Evolutionary conservation across 2,329 filamentous ascomycete genomes (phyloP).

Genomic region (Lomentospora prolificans): DNA sequence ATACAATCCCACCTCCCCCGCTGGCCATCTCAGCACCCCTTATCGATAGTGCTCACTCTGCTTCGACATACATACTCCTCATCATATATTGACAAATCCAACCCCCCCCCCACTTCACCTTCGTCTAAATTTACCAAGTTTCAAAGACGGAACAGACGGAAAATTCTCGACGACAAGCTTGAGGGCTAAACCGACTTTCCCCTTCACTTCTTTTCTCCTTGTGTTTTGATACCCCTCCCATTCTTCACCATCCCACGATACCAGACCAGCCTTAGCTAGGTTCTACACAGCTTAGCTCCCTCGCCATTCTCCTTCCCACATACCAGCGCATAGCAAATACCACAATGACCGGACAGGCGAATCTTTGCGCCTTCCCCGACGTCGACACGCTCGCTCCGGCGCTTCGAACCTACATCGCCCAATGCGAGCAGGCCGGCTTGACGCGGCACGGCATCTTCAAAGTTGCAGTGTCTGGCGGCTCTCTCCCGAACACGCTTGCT

Average conservation of each 20-base stretch:
- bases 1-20: background rate
- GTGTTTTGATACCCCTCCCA: background rate
- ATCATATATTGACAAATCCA: background rate
- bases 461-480: slow-evolving; percentile 86
- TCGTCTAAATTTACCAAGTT: background rate
- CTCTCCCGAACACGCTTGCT: slow-evolving; percentile 78
- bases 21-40: background rate
- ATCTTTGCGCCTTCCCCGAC: slow-evolving; percentile 72
- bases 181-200: background rate
- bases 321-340: slow-evolving; percentile 5
- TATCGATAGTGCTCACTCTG: background rate
- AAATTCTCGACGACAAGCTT: background rate
- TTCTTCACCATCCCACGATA: no score
- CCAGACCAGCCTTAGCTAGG: background rate
- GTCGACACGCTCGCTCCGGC: slow-evolving; percentile 61
- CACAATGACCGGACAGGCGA: slow-evolving; percentile 49
- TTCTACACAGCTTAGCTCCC: background rate
- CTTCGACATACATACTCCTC: background rate
- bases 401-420: slow-evolving; percentile 73
- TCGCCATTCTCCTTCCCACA: background rate
- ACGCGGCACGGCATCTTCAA: slow-evolving; percentile 78
- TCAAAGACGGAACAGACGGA: background rate
- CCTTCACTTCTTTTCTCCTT: background rate
- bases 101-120: background rate
- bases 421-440: slow-evolving; percentile 70